Conservation (phyloP, 2,329 filamentous ascomycete genomes). For the Phaeosphaeriaceae sp. region DNA sequence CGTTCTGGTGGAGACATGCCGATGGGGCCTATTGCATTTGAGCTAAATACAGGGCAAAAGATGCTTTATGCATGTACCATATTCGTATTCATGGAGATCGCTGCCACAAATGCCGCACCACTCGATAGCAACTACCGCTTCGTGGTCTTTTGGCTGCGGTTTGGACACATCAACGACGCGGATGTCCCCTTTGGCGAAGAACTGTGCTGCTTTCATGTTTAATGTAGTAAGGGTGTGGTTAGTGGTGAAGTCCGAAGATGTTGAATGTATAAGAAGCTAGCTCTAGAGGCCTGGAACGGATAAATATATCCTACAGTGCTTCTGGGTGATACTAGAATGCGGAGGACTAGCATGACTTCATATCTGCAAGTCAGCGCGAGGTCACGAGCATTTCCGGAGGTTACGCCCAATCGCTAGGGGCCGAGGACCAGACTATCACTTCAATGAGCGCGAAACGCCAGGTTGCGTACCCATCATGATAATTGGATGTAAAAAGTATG, state of each 20-base stretch:
- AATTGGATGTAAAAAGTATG: neutral
- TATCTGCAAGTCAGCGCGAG: conserved; percentile 2
- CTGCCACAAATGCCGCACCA: conserved; percentile 43
- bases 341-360: neutral
- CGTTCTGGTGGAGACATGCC: conserved; percentile 17
- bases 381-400: neutral
- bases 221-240: neutral
- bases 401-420: neutral
- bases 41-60: neutral
- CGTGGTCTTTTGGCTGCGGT: conserved; percentile 27
- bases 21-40: conserved; percentile 16
- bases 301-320: too few species aligned
- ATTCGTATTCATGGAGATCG: conserved; percentile 39
- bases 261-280: neutral
- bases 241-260: neutral
- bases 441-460: neutral
- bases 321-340: too few species aligned
- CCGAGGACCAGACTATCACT: neutral
- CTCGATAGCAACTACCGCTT: conserved; percentile 37
- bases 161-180: conserved; percentile 32
- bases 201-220: conserved; percentile 43
- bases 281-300: neutral
- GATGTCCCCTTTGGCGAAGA: conserved; percentile 33
- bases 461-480: neutral
- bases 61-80: conserved; percentile 15